These are phyloP conservation scores for Lentinus brumalis DNA, from an alignment of 768 basidiomycete genomes.

Conservation along the genomic window DNA sequence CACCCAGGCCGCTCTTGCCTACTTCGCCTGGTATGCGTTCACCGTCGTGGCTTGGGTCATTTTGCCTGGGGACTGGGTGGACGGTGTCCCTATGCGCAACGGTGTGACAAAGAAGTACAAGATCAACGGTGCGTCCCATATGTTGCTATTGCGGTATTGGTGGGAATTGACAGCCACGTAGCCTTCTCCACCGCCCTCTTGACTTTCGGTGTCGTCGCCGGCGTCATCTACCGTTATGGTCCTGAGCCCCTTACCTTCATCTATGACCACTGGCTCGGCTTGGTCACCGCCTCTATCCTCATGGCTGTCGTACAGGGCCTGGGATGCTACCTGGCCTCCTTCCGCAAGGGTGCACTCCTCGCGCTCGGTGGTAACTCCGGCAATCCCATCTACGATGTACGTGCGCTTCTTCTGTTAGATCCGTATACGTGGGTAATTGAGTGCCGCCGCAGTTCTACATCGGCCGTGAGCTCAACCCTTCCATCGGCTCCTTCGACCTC, in stretches of 20 bases:
- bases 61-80: constrained; percentile 58
- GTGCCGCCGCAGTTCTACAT: constrained; percentile 71
- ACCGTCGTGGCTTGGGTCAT: constrained; percentile 79
- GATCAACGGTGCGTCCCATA: constrained; percentile 79
- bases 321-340: constrained; percentile 72
- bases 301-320: constrained; percentile 79
- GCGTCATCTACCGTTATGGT: constrained; percentile 73
- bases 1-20: constrained; percentile 70
- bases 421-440: neutral
- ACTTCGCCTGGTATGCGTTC: constrained; percentile 91
- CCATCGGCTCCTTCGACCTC: constrained; percentile 73
- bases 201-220: constrained; percentile 70
- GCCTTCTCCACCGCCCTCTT: constrained; percentile 89
- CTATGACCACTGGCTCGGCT: constrained; percentile 90
- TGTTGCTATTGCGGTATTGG: neutral
- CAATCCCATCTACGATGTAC: constrained; percentile 86
- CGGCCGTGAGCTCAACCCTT: constrained; percentile 93
- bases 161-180: constrained; percentile 31
- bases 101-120: constrained; percentile 85
- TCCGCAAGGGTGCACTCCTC: constrained; percentile 67
- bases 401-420: constrained; percentile 33
- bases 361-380: constrained; percentile 94
- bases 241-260: constrained; percentile 83
- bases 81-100: constrained; percentile 53
- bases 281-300: constrained; percentile 77